Base-by-base conservation (phyloP, 2,329 filamentous ascomycete species). In the Neopestalotiopsis rosae region DNA sequence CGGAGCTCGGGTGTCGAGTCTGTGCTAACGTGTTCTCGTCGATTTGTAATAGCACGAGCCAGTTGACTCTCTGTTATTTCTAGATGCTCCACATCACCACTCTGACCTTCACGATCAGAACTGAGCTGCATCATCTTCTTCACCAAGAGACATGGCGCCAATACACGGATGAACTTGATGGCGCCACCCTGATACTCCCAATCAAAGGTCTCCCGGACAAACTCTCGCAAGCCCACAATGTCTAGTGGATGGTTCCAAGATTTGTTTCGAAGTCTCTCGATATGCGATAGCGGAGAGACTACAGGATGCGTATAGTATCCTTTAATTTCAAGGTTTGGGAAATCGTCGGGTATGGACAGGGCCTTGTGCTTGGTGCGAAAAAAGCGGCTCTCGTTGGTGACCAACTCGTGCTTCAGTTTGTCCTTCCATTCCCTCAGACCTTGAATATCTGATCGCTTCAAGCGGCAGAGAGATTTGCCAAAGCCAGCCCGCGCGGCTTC, bases 401-500 rank as follows among this genome's bases (percentile, higher is more conserved):
- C 86, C 30, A 99, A 83, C 78, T 98, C 94, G 69, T 92, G 90
- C 56, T 89, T 83, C 9, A 99, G 81, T 56, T 88, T 84, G 10
- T 91, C 86, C 73, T 90, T 90, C 96, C 95, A 98, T 28, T 84
- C 83, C 1, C 81, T 81, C 61, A 97, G 82, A 3, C 86, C 91
- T 1, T 80, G 81, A 2, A 80, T 80, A 73, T 95, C 90, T 5
- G 87, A 85, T 42, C 81, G 84, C 68, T 88, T 87, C 34, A 96
- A 80, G 2, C 82, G 84, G 77, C 92, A 95, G 4, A 98, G 82
- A 45, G 91, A 88, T 69, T 86, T 88, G 1, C 95, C 96, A 79
- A 95, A 98, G 0, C 95, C 94, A 66, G 94, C 96, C 75, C 89
- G 89, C 42, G 95, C 95, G 67, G 96, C 97, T 78, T 98, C 94